Percentiles rank a stretch among this genome's conserved stretches.
These are phyloP conservation scores for Blastobotrys proliferans DNA, from an alignment of 1,139 yeast genomes.

Conservation along the genomic window DNA sequence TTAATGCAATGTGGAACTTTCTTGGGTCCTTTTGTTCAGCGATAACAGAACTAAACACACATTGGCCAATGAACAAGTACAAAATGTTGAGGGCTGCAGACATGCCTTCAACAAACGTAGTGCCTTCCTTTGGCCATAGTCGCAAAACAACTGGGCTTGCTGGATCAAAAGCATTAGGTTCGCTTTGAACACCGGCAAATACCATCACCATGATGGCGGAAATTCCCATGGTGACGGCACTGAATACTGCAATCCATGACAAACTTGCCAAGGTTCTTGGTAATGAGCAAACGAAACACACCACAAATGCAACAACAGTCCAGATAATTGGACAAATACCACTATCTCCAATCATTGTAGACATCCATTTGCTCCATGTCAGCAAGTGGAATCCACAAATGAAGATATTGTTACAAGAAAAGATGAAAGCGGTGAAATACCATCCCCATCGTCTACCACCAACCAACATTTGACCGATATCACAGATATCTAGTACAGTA, in stretches of 20 bases:
- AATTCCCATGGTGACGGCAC: conserved; percentile 54
- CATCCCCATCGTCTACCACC: conserved; percentile 52
- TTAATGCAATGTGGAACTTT: conserved; percentile 55
- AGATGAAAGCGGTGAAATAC: conserved; percentile 55
- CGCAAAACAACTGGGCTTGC: conserved; percentile 43
- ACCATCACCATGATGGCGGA: conserved; percentile 51
- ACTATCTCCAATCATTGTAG: conserved; percentile 50
- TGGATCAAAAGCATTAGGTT: conserved; percentile 42
- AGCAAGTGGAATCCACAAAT: conserved; percentile 58
- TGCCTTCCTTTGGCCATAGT: conserved; percentile 49
- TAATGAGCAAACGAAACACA: conserved; percentile 48
- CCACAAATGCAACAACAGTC: conserved; percentile 44
- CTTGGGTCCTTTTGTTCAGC: conserved; percentile 56
- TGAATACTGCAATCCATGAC: conserved; percentile 47
- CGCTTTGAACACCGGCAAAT: conserved; percentile 51
- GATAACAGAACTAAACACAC: conserved; percentile 58
- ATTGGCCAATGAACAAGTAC: conserved; percentile 61
- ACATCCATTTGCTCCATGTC: conserved; percentile 56
- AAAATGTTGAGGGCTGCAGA: conserved; percentile 55
- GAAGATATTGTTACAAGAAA: conserved; percentile 51
- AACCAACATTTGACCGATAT: conserved; percentile 55
- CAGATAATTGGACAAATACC: conserved; percentile 52
- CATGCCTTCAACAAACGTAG: conserved; percentile 53
- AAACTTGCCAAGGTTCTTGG: conserved; percentile 55
- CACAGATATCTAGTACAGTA: conserved; percentile 50